Conservation (phyloP, 2,329 filamentous ascomycete genomes). For the Pseudogymnoascus sp. region DNA sequence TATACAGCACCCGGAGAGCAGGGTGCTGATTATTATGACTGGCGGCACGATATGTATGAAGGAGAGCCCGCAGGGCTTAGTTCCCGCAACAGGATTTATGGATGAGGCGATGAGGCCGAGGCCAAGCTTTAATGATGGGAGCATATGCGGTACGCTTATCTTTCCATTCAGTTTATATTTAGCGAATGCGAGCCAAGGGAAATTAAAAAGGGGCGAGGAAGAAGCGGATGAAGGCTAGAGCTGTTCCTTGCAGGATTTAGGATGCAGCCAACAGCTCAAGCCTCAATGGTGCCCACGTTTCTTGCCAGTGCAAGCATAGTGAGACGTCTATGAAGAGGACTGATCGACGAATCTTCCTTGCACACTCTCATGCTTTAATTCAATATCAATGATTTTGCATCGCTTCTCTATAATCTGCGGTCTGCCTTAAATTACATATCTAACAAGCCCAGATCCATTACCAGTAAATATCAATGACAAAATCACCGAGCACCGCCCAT, state of each 20-base stretch:
- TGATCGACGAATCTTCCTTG: not conserved
- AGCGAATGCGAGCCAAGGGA: not conserved
- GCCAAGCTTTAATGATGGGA: constrained; percentile 62
- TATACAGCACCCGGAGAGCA: constrained; percentile 36
- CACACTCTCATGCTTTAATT: not conserved
- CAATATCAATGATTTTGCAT: not conserved
- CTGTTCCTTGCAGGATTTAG: too few species aligned
- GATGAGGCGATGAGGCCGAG: constrained; percentile 55
- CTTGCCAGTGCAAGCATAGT: not conserved
- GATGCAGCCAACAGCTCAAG: not conserved
- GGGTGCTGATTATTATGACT: constrained; percentile 63
- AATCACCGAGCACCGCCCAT: constrained; percentile 22
- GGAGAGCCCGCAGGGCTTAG: constrained; percentile 53
- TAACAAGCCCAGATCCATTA: constrained; percentile 21
- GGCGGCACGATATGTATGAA: constrained; percentile 64
- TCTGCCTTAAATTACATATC: not conserved
- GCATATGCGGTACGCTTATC: constrained; percentile 34
- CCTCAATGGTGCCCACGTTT: not conserved
- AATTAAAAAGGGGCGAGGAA: not conserved
- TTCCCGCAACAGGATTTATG: constrained; percentile 53
- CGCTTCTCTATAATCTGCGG: not conserved
- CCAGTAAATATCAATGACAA: constrained; percentile 23
- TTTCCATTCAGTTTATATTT: constrained; percentile 9
- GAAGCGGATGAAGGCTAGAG: not conserved
- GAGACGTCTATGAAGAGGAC: not conserved